Base-by-base conservation (phyloP, 2,329 filamentous ascomycete genomes). In the Fusarium poae region DNA sequence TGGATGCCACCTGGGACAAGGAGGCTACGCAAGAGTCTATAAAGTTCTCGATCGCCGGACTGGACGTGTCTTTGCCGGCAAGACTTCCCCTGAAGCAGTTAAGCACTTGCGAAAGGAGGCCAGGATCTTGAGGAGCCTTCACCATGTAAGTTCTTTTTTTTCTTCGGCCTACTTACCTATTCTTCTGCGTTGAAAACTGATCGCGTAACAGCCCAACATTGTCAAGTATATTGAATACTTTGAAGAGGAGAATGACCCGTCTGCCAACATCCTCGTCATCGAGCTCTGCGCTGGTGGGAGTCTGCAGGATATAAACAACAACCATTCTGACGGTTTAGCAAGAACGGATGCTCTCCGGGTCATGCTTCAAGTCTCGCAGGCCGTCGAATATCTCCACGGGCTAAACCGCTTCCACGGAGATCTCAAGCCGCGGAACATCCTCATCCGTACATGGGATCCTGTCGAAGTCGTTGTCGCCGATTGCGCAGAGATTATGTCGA, bases 381-480 rank as follows among this genome's bases (percentile, higher is more conserved):
- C 74, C 0, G 56, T 79, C 6, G 62, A 65, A 18, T 78, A 75
- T 42, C 57, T 79, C 1, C 77, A 79, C 21, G 30, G 15, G 2
- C 32, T 46, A 25, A 57, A 53, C 0, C 61, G 74, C 1, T 76
- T 74, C 18, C 77, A 79, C 46, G 70, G 72, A 0, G 77, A 79
- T 40, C 25, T 79, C 35, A 79, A 79, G 53, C 77, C 77, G 0
- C 67, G 70, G 6, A 79, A 79, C 49, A 74, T 79, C 4, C 57
- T 79, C 1, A 50, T 79, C 18, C 74, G 76, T 16, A 59, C 59
- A 2, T 65, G 74, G 54, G 12, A 70, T 6, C 77, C 77, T 0
- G 60, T 79, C 4, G 49, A 77, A 18, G 64, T 77, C 18, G 77
- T 74, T 15, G 61, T 79, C 6, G 77, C 66, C 2, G 77, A 79